Percentiles rank a stretch among this genome's conserved stretches.
These are phyloP conservation scores for Pugionium cornutum DNA, from an alignment of 345 rosid genomes.

Conservation along the genomic window DNA sequence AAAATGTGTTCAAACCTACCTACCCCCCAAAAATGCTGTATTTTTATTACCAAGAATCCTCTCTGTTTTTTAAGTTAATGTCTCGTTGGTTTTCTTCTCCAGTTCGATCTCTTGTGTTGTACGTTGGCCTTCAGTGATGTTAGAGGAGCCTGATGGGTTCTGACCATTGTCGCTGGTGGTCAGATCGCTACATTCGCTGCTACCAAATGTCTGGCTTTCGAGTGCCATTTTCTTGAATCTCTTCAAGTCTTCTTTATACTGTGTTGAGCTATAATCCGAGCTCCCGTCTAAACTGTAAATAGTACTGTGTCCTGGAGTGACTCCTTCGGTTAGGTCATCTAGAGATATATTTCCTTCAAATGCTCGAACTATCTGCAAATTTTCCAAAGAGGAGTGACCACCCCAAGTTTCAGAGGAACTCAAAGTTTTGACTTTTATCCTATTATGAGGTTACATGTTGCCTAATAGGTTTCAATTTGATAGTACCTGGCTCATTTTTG, in stretches of 20 bases:
- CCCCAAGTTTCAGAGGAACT: background rate
- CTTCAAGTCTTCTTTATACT: constrained; percentile 67
- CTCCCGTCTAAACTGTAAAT: constrained; percentile 52
- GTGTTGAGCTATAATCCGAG: constrained; percentile 60
- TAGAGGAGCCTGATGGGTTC: constrained; percentile 60
- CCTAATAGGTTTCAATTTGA: background rate
- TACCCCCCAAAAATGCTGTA: constrained; percentile 9
- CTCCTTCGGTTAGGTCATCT: constrained; percentile 63
- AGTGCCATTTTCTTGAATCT: constrained; percentile 69
- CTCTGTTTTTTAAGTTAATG: background rate
- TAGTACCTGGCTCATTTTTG: constrained; percentile 84
- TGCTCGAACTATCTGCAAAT: constrained; percentile 71
- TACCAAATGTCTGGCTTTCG: constrained; percentile 58
- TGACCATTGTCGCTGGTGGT: constrained; percentile 47
- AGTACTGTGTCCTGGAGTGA: constrained; percentile 52
- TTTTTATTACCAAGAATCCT: constrained; percentile 2
- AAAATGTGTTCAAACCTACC: constrained; percentile 22
- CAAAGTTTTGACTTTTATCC: background rate
- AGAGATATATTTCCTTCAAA: constrained; percentile 73
- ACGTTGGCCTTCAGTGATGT: constrained; percentile 51
- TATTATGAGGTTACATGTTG: background rate
- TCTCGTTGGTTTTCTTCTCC: constrained; percentile 34
- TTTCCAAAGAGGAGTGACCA: background rate
- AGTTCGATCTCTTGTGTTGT: constrained; percentile 51
- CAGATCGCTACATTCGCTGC: constrained; percentile 36